Evolutionary conservation across 305 asterid genomes (phyloP).

Genomic region (Ilex paraguariensis): DNA sequence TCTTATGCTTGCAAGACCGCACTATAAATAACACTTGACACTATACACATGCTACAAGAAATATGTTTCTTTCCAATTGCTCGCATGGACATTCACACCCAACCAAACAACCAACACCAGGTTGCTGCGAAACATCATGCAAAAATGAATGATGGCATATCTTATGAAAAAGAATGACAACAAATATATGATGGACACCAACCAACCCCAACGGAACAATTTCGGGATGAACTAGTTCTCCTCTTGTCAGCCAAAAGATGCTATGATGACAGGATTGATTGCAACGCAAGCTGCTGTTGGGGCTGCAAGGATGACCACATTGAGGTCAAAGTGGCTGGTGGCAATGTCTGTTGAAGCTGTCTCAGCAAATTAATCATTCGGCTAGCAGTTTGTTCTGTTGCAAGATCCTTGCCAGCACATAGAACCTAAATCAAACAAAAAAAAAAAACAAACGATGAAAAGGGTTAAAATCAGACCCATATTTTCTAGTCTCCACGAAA

Average conservation of each 20-base stretch:
- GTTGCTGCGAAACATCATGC: slow-evolving; percentile 32
- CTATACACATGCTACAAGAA: slow-evolving; percentile 40
- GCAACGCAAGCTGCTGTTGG: slow-evolving; percentile 81
- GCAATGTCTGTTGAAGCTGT: slow-evolving; percentile 81
- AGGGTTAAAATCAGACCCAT: neutral
- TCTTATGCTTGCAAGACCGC: slow-evolving; percentile 11
- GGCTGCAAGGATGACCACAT: slow-evolving; percentile 85
- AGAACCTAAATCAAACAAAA: slow-evolving; percentile 41
- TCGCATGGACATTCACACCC: slow-evolving; percentile 27
- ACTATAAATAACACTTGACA: slow-evolving; percentile 12
- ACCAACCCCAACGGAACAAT: slow-evolving; percentile 1
- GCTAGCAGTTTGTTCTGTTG: slow-evolving; percentile 69
- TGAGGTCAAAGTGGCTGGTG: slow-evolving; percentile 73
- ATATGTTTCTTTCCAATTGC: slow-evolving; percentile 15
- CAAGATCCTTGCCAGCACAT: slow-evolving; percentile 84
- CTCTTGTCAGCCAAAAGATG: neutral
- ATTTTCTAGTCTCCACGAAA: too few species aligned
- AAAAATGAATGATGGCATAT: slow-evolving; percentile 26
- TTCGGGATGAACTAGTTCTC: slow-evolving; percentile 2
- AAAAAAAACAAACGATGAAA: neutral
- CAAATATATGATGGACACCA: slow-evolving; percentile 19
- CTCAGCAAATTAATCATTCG: slow-evolving; percentile 71
- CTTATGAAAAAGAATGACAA: slow-evolving; percentile 29
- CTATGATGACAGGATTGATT: slow-evolving; percentile 63
- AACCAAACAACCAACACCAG: slow-evolving; percentile 24